These are phyloP conservation scores for Aspergillus neoniger DNA, from an alignment of 2,329 filamentous ascomycete genomes.

Conservation along the genomic window DNA sequence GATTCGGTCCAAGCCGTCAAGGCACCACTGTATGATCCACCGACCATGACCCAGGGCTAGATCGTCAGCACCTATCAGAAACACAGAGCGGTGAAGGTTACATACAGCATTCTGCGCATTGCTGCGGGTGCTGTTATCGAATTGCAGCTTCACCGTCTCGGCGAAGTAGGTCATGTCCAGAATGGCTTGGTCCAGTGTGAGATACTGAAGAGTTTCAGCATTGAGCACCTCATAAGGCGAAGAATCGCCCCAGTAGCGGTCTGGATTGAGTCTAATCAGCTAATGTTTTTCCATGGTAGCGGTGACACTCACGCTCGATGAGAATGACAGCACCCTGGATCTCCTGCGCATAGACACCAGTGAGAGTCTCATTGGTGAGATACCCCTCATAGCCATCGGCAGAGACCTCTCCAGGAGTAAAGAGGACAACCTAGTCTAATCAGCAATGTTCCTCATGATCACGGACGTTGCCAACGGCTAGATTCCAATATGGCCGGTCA, in stretches of 20 bases:
- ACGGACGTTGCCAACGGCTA: background rate
- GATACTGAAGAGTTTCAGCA: slow-evolving; percentile 55
- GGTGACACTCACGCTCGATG: slow-evolving; percentile 51
- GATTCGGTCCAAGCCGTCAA: slow-evolving; percentile 59
- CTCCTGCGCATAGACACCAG: slow-evolving; percentile 54
- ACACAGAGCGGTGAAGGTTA: slow-evolving; percentile 24
- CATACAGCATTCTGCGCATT: slow-evolving; percentile 4
- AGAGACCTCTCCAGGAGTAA: slow-evolving; percentile 56
- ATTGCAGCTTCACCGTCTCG: slow-evolving; percentile 55
- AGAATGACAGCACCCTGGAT: slow-evolving; percentile 57
- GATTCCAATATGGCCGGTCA: background rate
- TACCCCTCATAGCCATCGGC: slow-evolving; percentile 53
- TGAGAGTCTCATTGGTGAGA: slow-evolving; percentile 52
- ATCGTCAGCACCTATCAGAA: background rate
- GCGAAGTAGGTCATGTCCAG: slow-evolving; percentile 59
- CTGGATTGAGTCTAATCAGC: slow-evolving; percentile 26
- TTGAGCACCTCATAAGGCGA: slow-evolving; percentile 55
- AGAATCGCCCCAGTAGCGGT: slow-evolving; percentile 61
- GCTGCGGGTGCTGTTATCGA: slow-evolving; percentile 34
- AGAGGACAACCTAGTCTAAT: slow-evolving; percentile 46
- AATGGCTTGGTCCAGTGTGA: slow-evolving; percentile 58
- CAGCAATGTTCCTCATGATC: background rate
- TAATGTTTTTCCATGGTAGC: background rate
- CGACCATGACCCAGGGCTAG: slow-evolving; percentile 58
- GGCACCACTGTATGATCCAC: slow-evolving; percentile 60